A percentile compares a stretch with the other conserved stretches of the same genome.
Evolutionary conservation across 208 protist species (phyloP).

Genomic region (Herpetomonas tarakana): DNA sequence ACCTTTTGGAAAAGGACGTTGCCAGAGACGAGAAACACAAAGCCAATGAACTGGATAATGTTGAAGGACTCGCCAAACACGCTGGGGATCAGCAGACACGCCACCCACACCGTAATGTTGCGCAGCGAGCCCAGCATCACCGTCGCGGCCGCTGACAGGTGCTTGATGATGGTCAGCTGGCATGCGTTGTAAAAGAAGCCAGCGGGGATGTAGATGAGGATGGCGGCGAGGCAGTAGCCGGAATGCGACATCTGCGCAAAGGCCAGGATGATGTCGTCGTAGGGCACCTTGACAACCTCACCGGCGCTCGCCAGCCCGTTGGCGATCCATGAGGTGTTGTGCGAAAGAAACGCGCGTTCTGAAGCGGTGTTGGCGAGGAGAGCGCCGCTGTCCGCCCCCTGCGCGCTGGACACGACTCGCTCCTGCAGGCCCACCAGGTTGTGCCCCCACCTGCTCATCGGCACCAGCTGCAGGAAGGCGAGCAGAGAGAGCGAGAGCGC

Average conservation of each 20-base stretch:
- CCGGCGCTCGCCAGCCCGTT: background rate
- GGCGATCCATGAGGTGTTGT: constrained; percentile 14
- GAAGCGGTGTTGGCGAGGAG: background rate
- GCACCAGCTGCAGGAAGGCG: constrained; percentile 71
- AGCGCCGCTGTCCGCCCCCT: background rate
- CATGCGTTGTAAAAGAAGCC: constrained; percentile 65
- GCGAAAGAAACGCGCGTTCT: background rate
- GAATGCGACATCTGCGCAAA: constrained; percentile 51
- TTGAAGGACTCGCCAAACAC: constrained; percentile 71
- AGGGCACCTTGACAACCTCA: constrained; percentile 30
- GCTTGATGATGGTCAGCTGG: constrained; percentile 65
- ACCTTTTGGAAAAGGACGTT: constrained; percentile 70
- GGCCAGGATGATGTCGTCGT: constrained; percentile 63
- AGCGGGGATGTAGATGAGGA: constrained; percentile 43
- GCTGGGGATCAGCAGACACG: constrained; percentile 49
- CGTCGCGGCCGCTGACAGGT: constrained; percentile 59
- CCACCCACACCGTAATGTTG: constrained; percentile 66
- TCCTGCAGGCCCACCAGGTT: constrained; percentile 30
- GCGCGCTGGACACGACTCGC: background rate
- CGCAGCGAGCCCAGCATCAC: constrained; percentile 74
- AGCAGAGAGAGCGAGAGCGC: constrained; percentile 61
- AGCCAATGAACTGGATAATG: constrained; percentile 60
- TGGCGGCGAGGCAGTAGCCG: constrained; percentile 33
- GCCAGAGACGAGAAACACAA: constrained; percentile 47
- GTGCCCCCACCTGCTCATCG: constrained; percentile 35